These are phyloP conservation scores for Tricholoma hemisulphureum DNA, from an alignment of 768 basidiomycete genomes.

Conservation along the genomic window DNA sequence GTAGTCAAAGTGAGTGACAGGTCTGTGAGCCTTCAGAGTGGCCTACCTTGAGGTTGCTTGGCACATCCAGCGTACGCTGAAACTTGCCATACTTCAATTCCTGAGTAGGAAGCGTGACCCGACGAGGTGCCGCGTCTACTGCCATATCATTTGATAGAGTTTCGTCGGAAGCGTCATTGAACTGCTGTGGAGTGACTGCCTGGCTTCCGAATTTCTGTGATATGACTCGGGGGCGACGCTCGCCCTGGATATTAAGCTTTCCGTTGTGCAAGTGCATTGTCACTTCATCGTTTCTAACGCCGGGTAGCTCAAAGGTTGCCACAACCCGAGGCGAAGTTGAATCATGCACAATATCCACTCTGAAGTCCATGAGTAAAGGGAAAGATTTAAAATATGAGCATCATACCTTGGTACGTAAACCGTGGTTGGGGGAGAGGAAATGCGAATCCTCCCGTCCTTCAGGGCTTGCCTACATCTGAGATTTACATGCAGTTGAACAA, in stretches of 20 bases:
- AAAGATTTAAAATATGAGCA: background rate
- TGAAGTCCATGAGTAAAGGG: conserved; percentile 15
- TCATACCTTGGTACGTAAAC: conserved; percentile 18
- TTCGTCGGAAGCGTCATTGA: background rate
- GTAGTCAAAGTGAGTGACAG: conserved; percentile 10
- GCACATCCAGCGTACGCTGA: conserved; percentile 36
- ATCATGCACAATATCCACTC: conserved; percentile 45
- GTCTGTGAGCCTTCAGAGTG: conserved; percentile 5
- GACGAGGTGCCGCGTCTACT: background rate
- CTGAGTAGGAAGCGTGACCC: conserved; percentile 22
- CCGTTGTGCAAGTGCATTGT: conserved; percentile 33
- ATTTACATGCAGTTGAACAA: conserved; percentile 1
- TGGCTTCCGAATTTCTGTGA: background rate
- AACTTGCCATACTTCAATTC: conserved; percentile 49
- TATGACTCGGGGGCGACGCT: conserved; percentile 22
- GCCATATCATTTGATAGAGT: background rate
- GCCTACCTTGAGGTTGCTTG: conserved; percentile 38
- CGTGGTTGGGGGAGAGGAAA: background rate
- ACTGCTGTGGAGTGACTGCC: background rate
- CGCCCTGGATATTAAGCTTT: conserved; percentile 34
- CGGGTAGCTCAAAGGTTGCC: conserved; percentile 47
- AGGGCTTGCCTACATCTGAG: conserved; percentile 3
- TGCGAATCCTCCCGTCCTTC: conserved; percentile 5
- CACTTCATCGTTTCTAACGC: conserved; percentile 38
- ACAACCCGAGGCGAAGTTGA: conserved; percentile 29